Evolutionary conservation across 768 basidiomycete species (phyloP).

Genomic region (Collybia sp.): DNA sequence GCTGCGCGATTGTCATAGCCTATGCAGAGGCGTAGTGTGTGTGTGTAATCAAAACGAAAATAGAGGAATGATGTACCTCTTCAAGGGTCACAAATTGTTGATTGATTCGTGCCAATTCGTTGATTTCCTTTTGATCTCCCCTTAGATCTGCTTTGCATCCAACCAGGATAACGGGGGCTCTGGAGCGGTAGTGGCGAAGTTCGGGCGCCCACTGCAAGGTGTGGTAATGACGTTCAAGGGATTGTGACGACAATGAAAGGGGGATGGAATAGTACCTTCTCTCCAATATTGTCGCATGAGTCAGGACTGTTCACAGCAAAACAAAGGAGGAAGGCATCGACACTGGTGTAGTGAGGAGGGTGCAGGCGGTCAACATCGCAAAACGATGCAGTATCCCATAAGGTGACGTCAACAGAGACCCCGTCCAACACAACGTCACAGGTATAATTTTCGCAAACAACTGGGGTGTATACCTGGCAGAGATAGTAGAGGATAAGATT

Average conservation of each 20-base stretch:
- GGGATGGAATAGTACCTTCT: constrained; percentile 55
- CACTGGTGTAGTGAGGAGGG: constrained; percentile 96
- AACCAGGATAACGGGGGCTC: constrained; percentile 91
- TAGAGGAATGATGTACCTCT: constrained; percentile 50
- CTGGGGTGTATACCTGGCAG: constrained; percentile 34
- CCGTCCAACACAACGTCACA: constrained; percentile 97
- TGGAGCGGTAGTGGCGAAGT: constrained; percentile 93
- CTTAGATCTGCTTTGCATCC: constrained; percentile 96
- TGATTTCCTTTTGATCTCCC: constrained; percentile 73
- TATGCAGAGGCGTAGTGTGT: constrained; percentile 68
- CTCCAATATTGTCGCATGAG: constrained; percentile 91
- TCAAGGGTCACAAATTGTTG: constrained; percentile 84
- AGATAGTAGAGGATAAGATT: neutral
- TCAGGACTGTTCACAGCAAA: constrained; percentile 96
- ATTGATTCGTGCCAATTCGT: constrained; percentile 70
- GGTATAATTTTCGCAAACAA: constrained; percentile 98
- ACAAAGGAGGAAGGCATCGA: constrained; percentile 97
- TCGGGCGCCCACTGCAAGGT: constrained; percentile 89
- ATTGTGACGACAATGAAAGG: constrained; percentile 4
- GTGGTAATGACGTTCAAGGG: constrained; percentile 10
- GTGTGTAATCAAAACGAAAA: constrained; percentile 35
- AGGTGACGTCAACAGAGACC: constrained; percentile 94
- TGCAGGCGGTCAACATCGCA: constrained; percentile 92
- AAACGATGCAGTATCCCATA: constrained; percentile 99
- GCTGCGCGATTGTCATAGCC: constrained; percentile 76